phyloP scores from a whole-genome alignment of 2,329 filamentous ascomycete species.

The Neurospora crassa region DNA sequence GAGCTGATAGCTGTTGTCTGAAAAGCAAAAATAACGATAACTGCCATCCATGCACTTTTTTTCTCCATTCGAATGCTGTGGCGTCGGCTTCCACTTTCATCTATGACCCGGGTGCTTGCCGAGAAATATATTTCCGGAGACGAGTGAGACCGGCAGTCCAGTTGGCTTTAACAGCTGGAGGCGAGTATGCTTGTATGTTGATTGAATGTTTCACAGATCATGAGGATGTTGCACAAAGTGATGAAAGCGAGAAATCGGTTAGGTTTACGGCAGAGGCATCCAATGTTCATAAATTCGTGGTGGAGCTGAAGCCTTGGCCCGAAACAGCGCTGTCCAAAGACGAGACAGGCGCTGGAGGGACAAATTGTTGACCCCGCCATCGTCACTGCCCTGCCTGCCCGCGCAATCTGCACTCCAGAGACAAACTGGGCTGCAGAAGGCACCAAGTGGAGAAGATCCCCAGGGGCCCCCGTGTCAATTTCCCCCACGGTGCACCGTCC shows the following conservation, averaged over 20 bases:
- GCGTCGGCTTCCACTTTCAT: not conserved
- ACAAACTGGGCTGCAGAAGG: not conserved
- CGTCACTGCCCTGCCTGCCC: not conserved
- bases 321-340: not conserved
- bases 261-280: no score
- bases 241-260: not conserved
- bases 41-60: not conserved
- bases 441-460: not conserved
- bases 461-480: not conserved
- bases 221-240: not conserved
- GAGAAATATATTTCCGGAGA: not conserved
- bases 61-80: not conserved
- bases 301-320: not conserved
- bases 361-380: not conserved
- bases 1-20: not conserved
- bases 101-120: not conserved
- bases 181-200: not conserved
- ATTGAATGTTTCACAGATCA: not conserved
- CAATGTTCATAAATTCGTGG: constrained; percentile 1
- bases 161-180: not conserved
- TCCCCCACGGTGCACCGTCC: not conserved
- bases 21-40: not conserved
- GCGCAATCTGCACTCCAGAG: not conserved
- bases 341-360: not conserved
- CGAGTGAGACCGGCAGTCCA: not conserved